These are phyloP conservation scores for Hyphopichia buzzinii DNA, from an alignment of 1,139 yeast species.

Conservation along the genomic window DNA sequence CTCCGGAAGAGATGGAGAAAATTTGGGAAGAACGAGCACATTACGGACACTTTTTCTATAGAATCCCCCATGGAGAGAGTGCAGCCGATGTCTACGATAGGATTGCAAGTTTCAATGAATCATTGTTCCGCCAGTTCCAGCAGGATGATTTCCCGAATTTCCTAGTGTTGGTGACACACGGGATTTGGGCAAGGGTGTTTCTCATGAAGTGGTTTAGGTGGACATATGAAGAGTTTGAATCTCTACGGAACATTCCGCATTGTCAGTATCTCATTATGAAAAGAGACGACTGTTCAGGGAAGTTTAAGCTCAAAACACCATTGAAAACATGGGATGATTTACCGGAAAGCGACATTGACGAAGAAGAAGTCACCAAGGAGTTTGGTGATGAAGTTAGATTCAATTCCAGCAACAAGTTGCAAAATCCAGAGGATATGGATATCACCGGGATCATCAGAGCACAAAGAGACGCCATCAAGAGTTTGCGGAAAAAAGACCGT, in stretches of 20 bases:
- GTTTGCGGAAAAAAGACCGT: constrained; percentile 36
- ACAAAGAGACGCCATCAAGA: constrained; percentile 42
- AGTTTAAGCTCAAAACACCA: constrained; percentile 52
- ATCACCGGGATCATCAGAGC: constrained; percentile 43
- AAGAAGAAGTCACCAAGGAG: constrained; percentile 39
- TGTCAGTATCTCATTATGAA: constrained; percentile 83
- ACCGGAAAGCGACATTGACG: constrained; percentile 41
- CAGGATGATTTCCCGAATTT: constrained; percentile 66
- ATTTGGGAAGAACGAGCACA: constrained; percentile 81
- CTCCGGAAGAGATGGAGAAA: constrained; percentile 71
- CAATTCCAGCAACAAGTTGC: constrained; percentile 35
- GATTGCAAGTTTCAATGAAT: constrained; percentile 85
- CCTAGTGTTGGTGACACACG: constrained; percentile 84
- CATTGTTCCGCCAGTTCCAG: constrained; percentile 76
- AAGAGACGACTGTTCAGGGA: constrained; percentile 39
- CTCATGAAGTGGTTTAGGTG: constrained; percentile 92
- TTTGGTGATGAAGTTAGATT: constrained; percentile 42
- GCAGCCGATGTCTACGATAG: constrained; percentile 95
- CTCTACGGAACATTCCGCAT: constrained; percentile 77
- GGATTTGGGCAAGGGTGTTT: constrained; percentile 90
- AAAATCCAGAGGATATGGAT: constrained; percentile 41
- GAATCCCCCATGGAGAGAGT: constrained; percentile 91
- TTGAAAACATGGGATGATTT: constrained; percentile 62
- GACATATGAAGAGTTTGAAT: constrained; percentile 86
- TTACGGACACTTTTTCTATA: constrained; percentile 87